These are phyloP conservation scores for Aspergillus brunneoviolaceus DNA, from an alignment of 2,329 filamentous ascomycete species.

Conservation along the genomic window DNA sequence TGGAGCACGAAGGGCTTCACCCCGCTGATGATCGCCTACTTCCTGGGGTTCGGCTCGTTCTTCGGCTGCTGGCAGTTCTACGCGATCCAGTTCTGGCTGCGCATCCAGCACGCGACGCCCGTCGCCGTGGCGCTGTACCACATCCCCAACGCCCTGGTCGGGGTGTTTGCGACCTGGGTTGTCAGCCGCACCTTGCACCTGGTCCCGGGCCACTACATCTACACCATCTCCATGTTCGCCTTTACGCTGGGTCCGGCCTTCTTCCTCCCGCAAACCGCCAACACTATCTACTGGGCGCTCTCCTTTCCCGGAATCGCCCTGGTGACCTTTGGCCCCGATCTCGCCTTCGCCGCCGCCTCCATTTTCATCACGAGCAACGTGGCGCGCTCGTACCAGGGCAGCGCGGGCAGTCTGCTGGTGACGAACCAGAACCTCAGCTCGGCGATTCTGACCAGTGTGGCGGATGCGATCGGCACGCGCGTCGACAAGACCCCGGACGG, in stretches of 20 bases:
- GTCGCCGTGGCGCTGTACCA: slow-evolving; percentile 47
- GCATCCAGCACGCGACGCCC: slow-evolving; percentile 39
- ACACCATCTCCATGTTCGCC: slow-evolving; percentile 45
- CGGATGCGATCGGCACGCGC: slow-evolving; percentile 39
- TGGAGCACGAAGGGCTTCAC: slow-evolving; percentile 48
- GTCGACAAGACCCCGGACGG: slow-evolving; percentile 25
- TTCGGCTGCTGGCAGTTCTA: slow-evolving; percentile 45
- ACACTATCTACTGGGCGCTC: slow-evolving; percentile 47
- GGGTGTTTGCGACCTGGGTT: slow-evolving; percentile 48
- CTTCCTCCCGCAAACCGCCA: slow-evolving; percentile 43
- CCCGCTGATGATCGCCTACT: slow-evolving; percentile 46
- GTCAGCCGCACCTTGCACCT: slow-evolving; percentile 49
- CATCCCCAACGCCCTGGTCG: slow-evolving; percentile 47
- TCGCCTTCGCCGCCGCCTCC: slow-evolving; percentile 50
- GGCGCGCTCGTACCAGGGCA: slow-evolving; percentile 48
- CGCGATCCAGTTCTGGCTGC: slow-evolving; percentile 42
- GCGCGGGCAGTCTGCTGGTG: slow-evolving; percentile 48
- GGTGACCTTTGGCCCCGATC: slow-evolving; percentile 49
- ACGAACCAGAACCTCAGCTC: slow-evolving; percentile 50
- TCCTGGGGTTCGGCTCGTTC: slow-evolving; percentile 48
- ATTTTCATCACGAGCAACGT: slow-evolving; percentile 52
- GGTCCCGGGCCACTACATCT: slow-evolving; percentile 49
- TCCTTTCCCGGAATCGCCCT: slow-evolving; percentile 47
- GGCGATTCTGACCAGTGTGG: slow-evolving; percentile 41
- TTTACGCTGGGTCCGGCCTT: slow-evolving; percentile 42